Percentiles rank a stretch among this genome's conserved stretches.
These are phyloP conservation scores for Dioszegia aurantiaca DNA, from an alignment of 768 basidiomycete species.

Conservation along the genomic window DNA sequence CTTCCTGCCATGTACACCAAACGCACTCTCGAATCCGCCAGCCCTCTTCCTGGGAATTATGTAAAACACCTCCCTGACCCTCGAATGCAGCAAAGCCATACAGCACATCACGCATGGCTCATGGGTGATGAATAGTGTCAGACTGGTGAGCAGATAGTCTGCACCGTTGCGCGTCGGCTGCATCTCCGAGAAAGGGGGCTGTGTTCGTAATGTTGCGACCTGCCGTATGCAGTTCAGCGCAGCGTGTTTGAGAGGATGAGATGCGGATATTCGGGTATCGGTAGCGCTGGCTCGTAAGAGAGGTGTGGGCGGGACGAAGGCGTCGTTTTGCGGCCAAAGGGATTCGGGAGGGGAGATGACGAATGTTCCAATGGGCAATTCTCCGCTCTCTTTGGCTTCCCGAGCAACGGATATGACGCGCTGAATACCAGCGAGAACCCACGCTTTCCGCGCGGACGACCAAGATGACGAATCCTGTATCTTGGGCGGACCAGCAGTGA, in stretches of 20 bases:
- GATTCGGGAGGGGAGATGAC: constrained; percentile 56
- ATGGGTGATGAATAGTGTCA: constrained; percentile 83
- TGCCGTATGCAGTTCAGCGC: constrained; percentile 61
- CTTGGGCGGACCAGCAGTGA: constrained; percentile 52
- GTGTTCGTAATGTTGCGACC: constrained; percentile 48
- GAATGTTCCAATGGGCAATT: constrained; percentile 76
- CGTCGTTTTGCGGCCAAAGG: constrained; percentile 34
- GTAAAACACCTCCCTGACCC: constrained; percentile 75
- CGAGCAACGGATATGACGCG: constrained; percentile 59
- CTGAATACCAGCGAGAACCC: constrained; percentile 72
- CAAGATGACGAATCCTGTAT: constrained; percentile 62
- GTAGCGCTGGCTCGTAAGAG: constrained; percentile 55
- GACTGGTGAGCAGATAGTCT: constrained; percentile 82
- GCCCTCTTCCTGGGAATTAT: constrained; percentile 70
- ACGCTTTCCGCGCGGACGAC: constrained; percentile 64
- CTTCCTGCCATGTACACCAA: constrained; percentile 73
- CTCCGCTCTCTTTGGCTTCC: constrained; percentile 57
- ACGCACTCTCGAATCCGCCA: constrained; percentile 73
- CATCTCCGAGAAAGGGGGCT: constrained; percentile 45
- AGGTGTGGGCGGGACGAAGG: constrained; percentile 50
- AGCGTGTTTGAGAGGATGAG: constrained; percentile 82
- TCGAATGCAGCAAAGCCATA: constrained; percentile 91
- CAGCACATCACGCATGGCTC: constrained; percentile 98
- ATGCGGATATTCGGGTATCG: constrained; percentile 68
- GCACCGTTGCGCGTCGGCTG: constrained; percentile 61